Conservation (phyloP, 176 grass and related monocot species). For the Hyparrhenia diplandra region DNA sequence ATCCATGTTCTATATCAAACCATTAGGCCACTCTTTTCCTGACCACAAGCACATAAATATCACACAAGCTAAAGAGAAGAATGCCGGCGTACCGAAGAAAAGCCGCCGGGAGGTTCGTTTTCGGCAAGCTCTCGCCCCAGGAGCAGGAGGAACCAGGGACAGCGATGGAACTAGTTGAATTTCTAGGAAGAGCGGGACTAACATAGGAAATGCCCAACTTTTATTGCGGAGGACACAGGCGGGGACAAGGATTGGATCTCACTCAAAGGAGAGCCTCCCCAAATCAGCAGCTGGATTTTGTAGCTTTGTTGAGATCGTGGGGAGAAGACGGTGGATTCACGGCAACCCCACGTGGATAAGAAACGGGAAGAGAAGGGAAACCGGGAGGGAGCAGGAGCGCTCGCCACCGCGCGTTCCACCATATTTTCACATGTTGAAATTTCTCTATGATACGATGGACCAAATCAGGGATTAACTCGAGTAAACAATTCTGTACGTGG, state of each 20-base stretch:
- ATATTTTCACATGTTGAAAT: no score
- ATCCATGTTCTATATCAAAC: neutral
- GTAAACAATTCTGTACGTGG: no score
- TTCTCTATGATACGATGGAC: no score
- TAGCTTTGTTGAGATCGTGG: neutral
- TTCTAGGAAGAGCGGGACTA: neutral
- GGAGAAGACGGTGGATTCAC: neutral
- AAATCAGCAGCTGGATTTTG: neutral
- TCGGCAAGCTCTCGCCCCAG: neutral
- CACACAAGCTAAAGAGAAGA: neutral
- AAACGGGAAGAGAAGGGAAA: neutral
- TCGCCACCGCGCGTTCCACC: slow-evolving; percentile 16
- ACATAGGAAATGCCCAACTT: slow-evolving; percentile 9
- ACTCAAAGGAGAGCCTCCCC: slow-evolving; percentile 30
- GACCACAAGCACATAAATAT: neutral
- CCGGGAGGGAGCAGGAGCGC: neutral
- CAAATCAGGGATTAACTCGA: no score
- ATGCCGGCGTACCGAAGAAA: neutral
- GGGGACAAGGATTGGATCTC: slow-evolving; percentile 13
- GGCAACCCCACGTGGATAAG: slow-evolving; percentile 3
- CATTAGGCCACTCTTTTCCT: neutral
- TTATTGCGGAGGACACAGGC: neutral
- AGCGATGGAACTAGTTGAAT: neutral
- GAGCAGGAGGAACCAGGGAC: neutral
- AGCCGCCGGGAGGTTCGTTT: neutral